Evolutionary conservation across 305 asterid species (phyloP).

Genomic region (Rubia tinctorum): DNA sequence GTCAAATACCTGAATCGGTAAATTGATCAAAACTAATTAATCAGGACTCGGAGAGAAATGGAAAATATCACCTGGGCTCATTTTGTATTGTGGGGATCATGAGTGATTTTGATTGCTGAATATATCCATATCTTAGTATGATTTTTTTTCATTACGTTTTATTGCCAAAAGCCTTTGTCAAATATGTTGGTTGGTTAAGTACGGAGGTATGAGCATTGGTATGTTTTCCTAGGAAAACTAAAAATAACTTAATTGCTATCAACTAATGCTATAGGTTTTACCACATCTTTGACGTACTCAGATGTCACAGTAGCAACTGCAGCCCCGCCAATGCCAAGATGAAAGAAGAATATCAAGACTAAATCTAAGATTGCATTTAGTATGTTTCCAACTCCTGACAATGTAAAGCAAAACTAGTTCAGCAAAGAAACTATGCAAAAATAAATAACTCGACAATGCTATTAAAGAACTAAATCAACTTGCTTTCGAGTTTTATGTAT

Average conservation of each 20-base stretch:
- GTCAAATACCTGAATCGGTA: slow-evolving; percentile 58
- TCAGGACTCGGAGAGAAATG: slow-evolving; percentile 8
- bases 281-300: slow-evolving; percentile 93
- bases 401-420: slow-evolving; percentile 19
- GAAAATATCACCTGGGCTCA: not conserved
- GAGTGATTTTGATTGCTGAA: not conserved
- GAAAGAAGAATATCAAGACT: slow-evolving; percentile 61
- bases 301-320: slow-evolving; percentile 91
- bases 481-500: not conserved
- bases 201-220: not conserved
- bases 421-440: slow-evolving; percentile 6
- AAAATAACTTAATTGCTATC: not conserved
- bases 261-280: slow-evolving; percentile 51
- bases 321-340: slow-evolving; percentile 84
- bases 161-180: not conserved
- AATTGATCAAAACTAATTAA: slow-evolving; percentile 6
- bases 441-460: not conserved
- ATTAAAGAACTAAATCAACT: not conserved
- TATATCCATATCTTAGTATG: not conserved
- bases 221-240: not conserved
- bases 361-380: slow-evolving; percentile 73
- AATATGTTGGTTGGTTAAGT: too few relatives aligned
- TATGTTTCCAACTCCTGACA: slow-evolving; percentile 81
- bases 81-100: not conserved
- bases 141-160: not conserved